Evolutionary conservation across 2,329 filamentous ascomycete genomes (phyloP).

Genomic region (Exophiala alcalophila): DNA sequence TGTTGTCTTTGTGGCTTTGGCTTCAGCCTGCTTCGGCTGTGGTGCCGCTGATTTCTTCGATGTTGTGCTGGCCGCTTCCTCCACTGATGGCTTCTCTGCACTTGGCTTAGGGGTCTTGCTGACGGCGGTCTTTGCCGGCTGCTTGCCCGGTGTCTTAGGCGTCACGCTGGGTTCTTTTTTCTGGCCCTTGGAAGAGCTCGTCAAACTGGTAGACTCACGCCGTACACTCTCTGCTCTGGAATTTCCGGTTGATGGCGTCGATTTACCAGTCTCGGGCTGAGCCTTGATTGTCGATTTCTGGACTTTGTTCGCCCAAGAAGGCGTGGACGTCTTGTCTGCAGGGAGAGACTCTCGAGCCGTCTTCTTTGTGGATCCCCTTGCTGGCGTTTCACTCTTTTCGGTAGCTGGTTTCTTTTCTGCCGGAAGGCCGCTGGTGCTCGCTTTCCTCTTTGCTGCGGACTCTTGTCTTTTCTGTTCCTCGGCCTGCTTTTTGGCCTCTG

Average conservation of each 20-base stretch:
- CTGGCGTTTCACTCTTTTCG: neutral
- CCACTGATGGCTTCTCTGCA: conserved; percentile 1
- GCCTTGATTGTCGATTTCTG: too few relatives aligned
- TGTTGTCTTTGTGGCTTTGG: conserved; percentile 5
- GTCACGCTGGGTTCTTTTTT: conserved; percentile 2
- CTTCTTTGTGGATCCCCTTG: conserved; percentile 1
- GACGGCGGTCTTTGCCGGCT: neutral
- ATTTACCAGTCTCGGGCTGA: neutral
- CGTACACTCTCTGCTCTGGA: neutral
- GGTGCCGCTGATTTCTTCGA: conserved; percentile 3
- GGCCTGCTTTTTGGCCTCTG: conserved; percentile 16
- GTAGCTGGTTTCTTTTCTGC: conserved; percentile 5
- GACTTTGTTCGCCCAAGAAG: neutral
- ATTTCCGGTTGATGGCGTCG: neutral
- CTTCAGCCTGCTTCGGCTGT: neutral
- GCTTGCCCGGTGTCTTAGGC: conserved; percentile 11
- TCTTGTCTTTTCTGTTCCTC: conserved; percentile 8
- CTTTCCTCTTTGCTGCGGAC: conserved; percentile 9
- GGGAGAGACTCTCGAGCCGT: conserved; percentile 9
- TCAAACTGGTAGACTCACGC: conserved; percentile 4
- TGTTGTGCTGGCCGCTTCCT: neutral
- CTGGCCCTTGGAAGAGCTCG: conserved; percentile 1
- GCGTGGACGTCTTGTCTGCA: conserved; percentile 1
- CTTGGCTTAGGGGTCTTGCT: conserved; percentile 3
- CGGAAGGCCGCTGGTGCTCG: conserved; percentile 3